Conservation (phyloP, 768 basidiomycete species). For the Boletus pseudo-olivaceus region DNA sequence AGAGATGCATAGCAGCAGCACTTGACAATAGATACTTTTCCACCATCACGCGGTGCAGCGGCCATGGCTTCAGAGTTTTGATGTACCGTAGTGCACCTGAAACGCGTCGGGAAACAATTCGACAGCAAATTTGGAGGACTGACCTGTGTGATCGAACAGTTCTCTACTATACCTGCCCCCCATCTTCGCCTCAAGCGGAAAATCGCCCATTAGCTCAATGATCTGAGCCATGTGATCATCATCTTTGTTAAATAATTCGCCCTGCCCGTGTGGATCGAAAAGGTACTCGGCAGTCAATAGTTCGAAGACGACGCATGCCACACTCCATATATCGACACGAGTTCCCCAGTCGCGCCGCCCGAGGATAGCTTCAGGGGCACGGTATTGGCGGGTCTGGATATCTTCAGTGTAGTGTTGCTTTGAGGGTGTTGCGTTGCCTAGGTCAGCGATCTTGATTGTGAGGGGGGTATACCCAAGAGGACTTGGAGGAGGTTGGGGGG, state of each 20-base stretch:
- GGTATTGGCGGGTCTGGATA: conserved; percentile 95
- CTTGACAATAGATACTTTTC: conserved; percentile 82
- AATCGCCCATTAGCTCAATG: conserved; percentile 85
- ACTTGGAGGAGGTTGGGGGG: conserved; percentile 23
- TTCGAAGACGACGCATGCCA: conserved; percentile 90
- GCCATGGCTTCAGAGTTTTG: conserved; percentile 72
- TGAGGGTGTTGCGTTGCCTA: conserved; percentile 93
- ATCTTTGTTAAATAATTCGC: conserved; percentile 82
- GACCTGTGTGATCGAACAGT: conserved; percentile 73
- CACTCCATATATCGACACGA: conserved; percentile 87
- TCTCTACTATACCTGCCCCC: conserved; percentile 83
- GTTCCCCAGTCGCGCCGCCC: conserved; percentile 85
- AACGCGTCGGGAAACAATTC: conserved; percentile 4
- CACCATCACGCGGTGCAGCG: conserved; percentile 76
- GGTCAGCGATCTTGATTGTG: conserved; percentile 88
- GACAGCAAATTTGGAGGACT: conserved; percentile 19
- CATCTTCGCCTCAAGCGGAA: conserved; percentile 68
- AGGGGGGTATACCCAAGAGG: conserved; percentile 43
- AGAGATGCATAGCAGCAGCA: conserved; percentile 54
- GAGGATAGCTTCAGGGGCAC: conserved; percentile 90
- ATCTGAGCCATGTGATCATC: conserved; percentile 97
- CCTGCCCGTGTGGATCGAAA: conserved; percentile 84
- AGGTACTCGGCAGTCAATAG: conserved; percentile 88
- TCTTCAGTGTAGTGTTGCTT: conserved; percentile 89
- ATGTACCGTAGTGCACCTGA: conserved; percentile 71